Evolutionary conservation across 2,329 filamentous ascomycete species (phyloP).

Genomic region (Curvularia sp.): DNA sequence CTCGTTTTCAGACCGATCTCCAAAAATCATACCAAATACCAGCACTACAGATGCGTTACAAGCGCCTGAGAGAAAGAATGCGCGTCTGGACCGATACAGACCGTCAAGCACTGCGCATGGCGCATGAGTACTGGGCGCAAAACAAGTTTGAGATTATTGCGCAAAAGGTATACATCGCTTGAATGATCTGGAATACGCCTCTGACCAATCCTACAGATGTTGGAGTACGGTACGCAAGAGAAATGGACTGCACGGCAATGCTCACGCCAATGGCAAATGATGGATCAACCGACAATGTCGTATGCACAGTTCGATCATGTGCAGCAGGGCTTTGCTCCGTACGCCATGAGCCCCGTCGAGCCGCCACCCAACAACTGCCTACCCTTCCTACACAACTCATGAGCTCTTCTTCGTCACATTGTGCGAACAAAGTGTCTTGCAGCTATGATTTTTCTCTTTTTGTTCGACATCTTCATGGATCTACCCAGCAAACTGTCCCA

Average conservation of each 20-base stretch:
- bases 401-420: not conserved
- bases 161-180: slow-evolving; percentile 51
- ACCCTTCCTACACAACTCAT: slow-evolving; percentile 40
- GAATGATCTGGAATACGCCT: not conserved
- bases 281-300: slow-evolving; percentile 45
- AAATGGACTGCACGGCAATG: slow-evolving; percentile 60
- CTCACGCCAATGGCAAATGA: slow-evolving; percentile 60
- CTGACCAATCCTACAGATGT: slow-evolving; percentile 53
- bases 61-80: slow-evolving; percentile 59
- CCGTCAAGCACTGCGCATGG: slow-evolving; percentile 56
- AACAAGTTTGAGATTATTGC: slow-evolving; percentile 63
- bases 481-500: slow-evolving; percentile 6
- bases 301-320: slow-evolving; percentile 46
- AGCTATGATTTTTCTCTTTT: not conserved
- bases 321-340: slow-evolving; percentile 43
- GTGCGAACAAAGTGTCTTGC: not conserved
- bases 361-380: slow-evolving; percentile 35
- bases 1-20: slow-evolving; percentile 57
- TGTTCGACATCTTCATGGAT: not conserved
- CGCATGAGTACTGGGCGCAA: slow-evolving; percentile 61
- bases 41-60: slow-evolving; percentile 62
- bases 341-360: slow-evolving; percentile 48
- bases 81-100: slow-evolving; percentile 61
- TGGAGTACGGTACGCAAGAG: slow-evolving; percentile 58
- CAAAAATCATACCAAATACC: slow-evolving; percentile 60